phyloP scores from a whole-genome alignment of 2,329 filamentous ascomycete species.

The Aspergillus spinulosporus region DNA sequence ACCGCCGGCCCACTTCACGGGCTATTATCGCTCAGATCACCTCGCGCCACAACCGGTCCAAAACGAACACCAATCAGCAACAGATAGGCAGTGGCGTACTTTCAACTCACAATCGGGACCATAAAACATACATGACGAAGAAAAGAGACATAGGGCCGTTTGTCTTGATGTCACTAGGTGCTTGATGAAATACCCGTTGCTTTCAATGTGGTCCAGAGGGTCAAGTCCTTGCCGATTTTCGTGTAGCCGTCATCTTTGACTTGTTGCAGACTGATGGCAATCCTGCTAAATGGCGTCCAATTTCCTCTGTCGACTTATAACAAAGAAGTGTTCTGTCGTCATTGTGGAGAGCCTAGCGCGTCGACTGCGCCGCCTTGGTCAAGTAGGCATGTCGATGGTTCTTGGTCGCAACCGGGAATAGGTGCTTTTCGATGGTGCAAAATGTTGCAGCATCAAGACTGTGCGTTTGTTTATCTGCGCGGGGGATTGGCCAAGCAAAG shows the following conservation, averaged over 20 bases:
- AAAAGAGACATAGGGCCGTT: slow-evolving; percentile 58
- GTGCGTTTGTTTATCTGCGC: slow-evolving; percentile 41
- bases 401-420: slow-evolving; percentile 48
- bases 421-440: slow-evolving; percentile 50
- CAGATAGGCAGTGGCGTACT: slow-evolving; percentile 51
- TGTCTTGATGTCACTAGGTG: slow-evolving; percentile 50
- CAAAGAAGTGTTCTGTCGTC: slow-evolving; percentile 55
- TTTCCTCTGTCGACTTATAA: slow-evolving; percentile 69
- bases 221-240: slow-evolving; percentile 22
- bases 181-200: slow-evolving; percentile 61
- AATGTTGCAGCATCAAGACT: slow-evolving; percentile 61
- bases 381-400: slow-evolving; percentile 54
- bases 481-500: slow-evolving; percentile 57
- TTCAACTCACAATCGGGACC: slow-evolving; percentile 54
- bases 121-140: slow-evolving; percentile 57
- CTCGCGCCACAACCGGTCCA: slow-evolving; percentile 29
- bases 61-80: slow-evolving; percentile 32
- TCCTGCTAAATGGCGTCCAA: slow-evolving; percentile 24
- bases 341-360: slow-evolving; percentile 59
- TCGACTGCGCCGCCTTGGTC: slow-evolving; percentile 65
- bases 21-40: slow-evolving; percentile 25
- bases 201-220: slow-evolving; percentile 64
- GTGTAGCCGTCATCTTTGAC: neutral
- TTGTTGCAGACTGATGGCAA: neutral
- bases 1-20: slow-evolving; percentile 31